A percentile compares a stretch with the other conserved stretches of the same genome.
These are phyloP conservation scores for Nannizziopsis arthrosporioides DNA, from an alignment of 2,329 filamentous ascomycete species.

Conservation along the genomic window DNA sequence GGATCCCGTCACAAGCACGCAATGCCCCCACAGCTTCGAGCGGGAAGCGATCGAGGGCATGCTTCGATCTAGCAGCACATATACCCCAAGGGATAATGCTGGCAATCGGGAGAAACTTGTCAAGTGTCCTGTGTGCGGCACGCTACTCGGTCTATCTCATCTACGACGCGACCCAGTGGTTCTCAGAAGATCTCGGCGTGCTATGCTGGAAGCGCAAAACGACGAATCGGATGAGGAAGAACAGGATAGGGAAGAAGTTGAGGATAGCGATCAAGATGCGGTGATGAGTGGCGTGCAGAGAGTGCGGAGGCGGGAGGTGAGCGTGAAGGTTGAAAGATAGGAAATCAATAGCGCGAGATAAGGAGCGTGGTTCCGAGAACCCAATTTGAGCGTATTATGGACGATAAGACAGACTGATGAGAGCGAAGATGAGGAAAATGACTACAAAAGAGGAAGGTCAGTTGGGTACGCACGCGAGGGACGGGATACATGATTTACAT, in stretches of 20 bases:
- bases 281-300: constrained; percentile 12
- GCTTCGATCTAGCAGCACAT: constrained; percentile 26
- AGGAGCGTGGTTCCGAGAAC: constrained; percentile 10
- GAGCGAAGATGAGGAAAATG: constrained; percentile 17
- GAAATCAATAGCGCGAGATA: constrained; percentile 3
- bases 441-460: not conserved
- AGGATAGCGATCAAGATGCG: constrained; percentile 22
- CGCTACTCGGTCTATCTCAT: constrained; percentile 27
- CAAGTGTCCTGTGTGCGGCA: constrained; percentile 35
- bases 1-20: constrained; percentile 38
- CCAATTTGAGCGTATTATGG: constrained; percentile 8
- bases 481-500: not conserved
- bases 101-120: constrained; percentile 21
- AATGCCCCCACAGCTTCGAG: constrained; percentile 42
- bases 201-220: constrained; percentile 22
- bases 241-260: constrained; percentile 19
- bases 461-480: not conserved
- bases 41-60: constrained; percentile 35
- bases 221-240: constrained; percentile 7
- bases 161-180: constrained; percentile 32
- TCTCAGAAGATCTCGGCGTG: constrained; percentile 28
- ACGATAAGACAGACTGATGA: constrained; percentile 15
- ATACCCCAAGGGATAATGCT: not conserved
- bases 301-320: constrained; percentile 2
- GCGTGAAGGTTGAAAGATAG: constrained; percentile 5